Evolutionary conservation across 345 rosid species (phyloP).

Genomic region (Camelina laxa): DNA sequence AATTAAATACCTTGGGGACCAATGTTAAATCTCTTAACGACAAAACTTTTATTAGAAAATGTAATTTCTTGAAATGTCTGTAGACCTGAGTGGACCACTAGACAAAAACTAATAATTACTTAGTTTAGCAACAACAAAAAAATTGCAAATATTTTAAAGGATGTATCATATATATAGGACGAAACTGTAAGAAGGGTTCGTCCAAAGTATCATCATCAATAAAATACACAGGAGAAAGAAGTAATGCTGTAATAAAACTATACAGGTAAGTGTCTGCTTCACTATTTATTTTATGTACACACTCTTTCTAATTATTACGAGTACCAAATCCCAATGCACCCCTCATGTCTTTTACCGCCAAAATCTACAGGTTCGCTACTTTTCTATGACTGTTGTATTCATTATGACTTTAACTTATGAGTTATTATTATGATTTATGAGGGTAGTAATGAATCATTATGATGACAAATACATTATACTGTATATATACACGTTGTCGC

Average conservation of each 20-base stretch:
- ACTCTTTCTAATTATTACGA: slow-evolving; percentile 40
- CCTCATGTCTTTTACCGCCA: slow-evolving; percentile 41
- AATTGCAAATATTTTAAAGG: slow-evolving; percentile 18
- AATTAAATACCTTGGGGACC: slow-evolving; percentile 25
- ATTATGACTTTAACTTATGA: not conserved
- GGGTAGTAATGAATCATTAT: not conserved
- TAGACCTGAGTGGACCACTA: slow-evolving; percentile 13
- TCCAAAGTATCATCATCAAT: slow-evolving; percentile 39
- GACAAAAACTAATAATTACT: slow-evolving; percentile 24
- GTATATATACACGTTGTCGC: no score
- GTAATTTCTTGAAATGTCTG: slow-evolving; percentile 19
- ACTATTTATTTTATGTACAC: slow-evolving; percentile 29
- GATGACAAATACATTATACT: no score
- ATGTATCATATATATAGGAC: not conserved
- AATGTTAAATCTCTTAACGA: not conserved
- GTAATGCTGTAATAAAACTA: slow-evolving; percentile 28
- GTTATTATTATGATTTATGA: no score
- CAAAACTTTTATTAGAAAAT: not conserved
- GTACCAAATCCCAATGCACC: slow-evolving; percentile 40
- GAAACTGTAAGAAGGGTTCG: slow-evolving; percentile 32
- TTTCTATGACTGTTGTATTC: slow-evolving; percentile 6
- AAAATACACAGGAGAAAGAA: slow-evolving; percentile 12
- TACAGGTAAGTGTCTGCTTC: slow-evolving; percentile 37
- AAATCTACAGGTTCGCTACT: slow-evolving; percentile 16
- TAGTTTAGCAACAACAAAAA: not conserved